Evolutionary conservation across 345 rosid species (phyloP).

Genomic region (Eucalyptus urophylla): DNA sequence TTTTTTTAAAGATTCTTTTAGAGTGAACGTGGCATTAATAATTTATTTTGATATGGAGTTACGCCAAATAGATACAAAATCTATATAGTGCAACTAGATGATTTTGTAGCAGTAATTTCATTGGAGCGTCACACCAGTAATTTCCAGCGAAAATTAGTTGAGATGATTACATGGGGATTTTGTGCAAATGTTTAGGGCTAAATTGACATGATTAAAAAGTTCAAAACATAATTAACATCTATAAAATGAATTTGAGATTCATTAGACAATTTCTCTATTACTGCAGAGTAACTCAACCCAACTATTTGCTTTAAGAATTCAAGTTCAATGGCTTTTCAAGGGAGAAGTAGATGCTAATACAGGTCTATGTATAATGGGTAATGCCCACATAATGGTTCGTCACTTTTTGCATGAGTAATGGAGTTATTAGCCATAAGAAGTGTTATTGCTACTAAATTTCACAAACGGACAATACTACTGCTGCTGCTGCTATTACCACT

Average conservation of each 20-base stretch:
- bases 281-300: background rate
- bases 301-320: background rate
- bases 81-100: no score
- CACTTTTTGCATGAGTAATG: no score
- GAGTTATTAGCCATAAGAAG: no score
- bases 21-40: no score
- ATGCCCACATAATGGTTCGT: no score
- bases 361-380: no score
- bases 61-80: no score
- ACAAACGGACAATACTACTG: no score
- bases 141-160: background rate
- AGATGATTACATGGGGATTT: background rate
- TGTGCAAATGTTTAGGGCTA: background rate
- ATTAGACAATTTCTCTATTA: background rate
- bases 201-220: background rate
- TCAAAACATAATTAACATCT: background rate
- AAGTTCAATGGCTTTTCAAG: background rate
- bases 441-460: no score
- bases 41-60: no score
- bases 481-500: no score
- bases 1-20: no score
- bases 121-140: fast-evolving
- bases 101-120: background rate
- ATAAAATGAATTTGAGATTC: background rate
- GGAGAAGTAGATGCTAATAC: background rate